Base-by-base conservation (phyloP, 164 flowering plant species). In the Sedum album region DNA sequence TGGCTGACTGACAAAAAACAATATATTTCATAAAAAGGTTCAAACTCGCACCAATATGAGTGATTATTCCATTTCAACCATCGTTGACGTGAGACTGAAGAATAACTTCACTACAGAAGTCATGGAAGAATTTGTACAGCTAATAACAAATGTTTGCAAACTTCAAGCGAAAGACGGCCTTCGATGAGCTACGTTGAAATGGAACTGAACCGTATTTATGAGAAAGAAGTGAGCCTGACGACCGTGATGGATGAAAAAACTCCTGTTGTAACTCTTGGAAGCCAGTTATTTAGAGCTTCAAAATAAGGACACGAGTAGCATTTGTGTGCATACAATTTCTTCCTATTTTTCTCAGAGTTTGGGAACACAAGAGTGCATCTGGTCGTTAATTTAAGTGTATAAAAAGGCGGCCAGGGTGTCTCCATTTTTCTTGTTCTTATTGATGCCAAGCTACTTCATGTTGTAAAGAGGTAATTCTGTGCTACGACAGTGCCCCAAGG, bases 171-270 rank as follows among this genome's bases (percentile, higher is more conserved):
- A 79, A 82, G 86, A 66, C 79, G 96, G 28, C 93, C 95, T 7
- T 69, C 74, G 42, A 92, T 90, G 94, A 85, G 83, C 74, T 70
- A 73, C 66, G 86, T 88, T 53, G 90, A 82, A 42, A 72, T 74
- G 64, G 96, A 92, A 68, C 86, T 92, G 2, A 91, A 92, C 28
- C 80, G 88, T 28, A 85, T 88, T 73, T 79, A 77, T 1, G 96
- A 87, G 75, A 88, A 85, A 75, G 96, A 92, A 75, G 82, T 76
- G 79, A 85, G 72, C 79, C 79, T 86, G 85, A 92, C 97, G 1
- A 83, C 90, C 23, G 62, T 86, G 39, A 84, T 88, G 91, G 98
- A 93, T 33, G 96, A 88, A 81, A 90, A 87, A 69, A 85, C 87
- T 53, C 83, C 93, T 0, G 82, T 75, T 23, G 94, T 92, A 68